A percentile compares a stretch with the other conserved stretches of the same genome.
These are phyloP conservation scores for Phycomyces nitens DNA, from an alignment of 192 early-diverging fungal genomes.

Conservation along the genomic window DNA sequence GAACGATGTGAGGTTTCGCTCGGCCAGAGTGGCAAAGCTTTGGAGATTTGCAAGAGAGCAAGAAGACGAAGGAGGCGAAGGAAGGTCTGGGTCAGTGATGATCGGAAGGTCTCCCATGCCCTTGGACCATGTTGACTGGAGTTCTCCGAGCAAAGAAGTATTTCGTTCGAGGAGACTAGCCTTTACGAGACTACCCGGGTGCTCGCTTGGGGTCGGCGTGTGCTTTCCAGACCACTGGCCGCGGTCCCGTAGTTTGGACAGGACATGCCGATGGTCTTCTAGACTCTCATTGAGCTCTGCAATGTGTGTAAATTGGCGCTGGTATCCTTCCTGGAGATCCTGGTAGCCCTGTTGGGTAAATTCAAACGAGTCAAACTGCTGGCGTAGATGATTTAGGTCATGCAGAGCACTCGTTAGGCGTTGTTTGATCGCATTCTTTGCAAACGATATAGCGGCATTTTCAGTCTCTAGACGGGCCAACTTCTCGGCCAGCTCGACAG, in stretches of 20 bases:
- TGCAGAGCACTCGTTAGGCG: slow-evolving; percentile 12
- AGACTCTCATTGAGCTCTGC: slow-evolving; percentile 28
- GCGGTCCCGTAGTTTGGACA: slow-evolving; percentile 15
- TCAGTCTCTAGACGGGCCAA: slow-evolving; percentile 28
- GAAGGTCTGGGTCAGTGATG: background rate
- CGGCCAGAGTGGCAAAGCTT: slow-evolving; percentile 11
- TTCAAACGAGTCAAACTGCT: slow-evolving; percentile 26
- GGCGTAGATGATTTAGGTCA: slow-evolving; percentile 20
- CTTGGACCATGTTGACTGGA: slow-evolving; percentile 47
- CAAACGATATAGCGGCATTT: slow-evolving; percentile 15
- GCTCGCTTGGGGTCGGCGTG: slow-evolving; percentile 3
- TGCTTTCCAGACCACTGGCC: slow-evolving; percentile 3
- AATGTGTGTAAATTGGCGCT: slow-evolving; percentile 27
- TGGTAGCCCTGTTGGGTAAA: slow-evolving; percentile 27
- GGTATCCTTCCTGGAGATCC: slow-evolving; percentile 24
- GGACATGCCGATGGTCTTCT: slow-evolving; percentile 36
- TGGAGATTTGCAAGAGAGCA: slow-evolving; percentile 9
- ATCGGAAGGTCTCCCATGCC: slow-evolving; percentile 7
- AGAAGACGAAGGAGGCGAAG: background rate
- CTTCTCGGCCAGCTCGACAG: slow-evolving; percentile 17
- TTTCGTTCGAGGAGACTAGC: slow-evolving; percentile 5
- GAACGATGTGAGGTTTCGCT: slow-evolving; percentile 21
- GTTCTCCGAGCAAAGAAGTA: slow-evolving; percentile 40
- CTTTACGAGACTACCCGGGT: background rate
- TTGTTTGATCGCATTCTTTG: slow-evolving; percentile 28